Conservation (phyloP, 2,329 filamentous ascomycete species). For the Daldinia eschscholtzii region DNA sequence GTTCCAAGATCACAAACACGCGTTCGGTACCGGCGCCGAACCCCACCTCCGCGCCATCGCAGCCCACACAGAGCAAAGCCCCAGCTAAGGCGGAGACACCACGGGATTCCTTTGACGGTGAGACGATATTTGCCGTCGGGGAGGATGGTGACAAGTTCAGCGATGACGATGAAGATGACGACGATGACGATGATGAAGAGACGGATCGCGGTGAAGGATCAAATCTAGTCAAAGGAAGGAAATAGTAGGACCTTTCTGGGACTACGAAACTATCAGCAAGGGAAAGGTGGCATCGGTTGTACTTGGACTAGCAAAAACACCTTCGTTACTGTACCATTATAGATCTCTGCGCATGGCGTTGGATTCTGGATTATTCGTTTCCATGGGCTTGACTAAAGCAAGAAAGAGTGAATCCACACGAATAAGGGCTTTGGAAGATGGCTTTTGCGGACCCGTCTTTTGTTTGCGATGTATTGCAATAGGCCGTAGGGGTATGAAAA, state of each 20-base stretch:
- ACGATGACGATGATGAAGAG: constrained; percentile 81
- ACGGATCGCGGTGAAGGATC: constrained; percentile 66
- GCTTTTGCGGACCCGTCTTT: constrained; percentile 10
- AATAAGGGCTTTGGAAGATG: constrained; percentile 30
- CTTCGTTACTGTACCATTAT: constrained; percentile 46
- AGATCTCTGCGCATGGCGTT: constrained; percentile 45
- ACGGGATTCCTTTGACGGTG: constrained; percentile 75
- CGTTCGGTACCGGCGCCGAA: constrained; percentile 41
- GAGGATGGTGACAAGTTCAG: constrained; percentile 87
- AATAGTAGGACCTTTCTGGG: constrained; percentile 47
- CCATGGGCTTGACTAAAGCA: constrained; percentile 12
- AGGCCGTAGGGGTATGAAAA: constrained; percentile 24
- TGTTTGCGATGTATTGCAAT: constrained; percentile 20
- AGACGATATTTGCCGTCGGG: constrained; percentile 95
- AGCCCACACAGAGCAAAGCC: constrained; percentile 44
- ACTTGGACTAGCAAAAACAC: constrained; percentile 28
- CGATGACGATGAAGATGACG: constrained; percentile 74
- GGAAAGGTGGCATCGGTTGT: constrained; percentile 27
- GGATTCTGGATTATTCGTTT: constrained; percentile 38
- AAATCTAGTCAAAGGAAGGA: constrained; percentile 64
- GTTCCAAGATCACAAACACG: constrained; percentile 54
- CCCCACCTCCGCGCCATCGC: constrained; percentile 38
- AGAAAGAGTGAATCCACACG: constrained; percentile 18
- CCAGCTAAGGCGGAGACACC: constrained; percentile 63
- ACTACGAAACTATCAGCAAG: constrained; percentile 16